Evolutionary conservation across 768 basidiomycete species (phyloP).

Genomic region (Ephemerocybe angulata): DNA sequence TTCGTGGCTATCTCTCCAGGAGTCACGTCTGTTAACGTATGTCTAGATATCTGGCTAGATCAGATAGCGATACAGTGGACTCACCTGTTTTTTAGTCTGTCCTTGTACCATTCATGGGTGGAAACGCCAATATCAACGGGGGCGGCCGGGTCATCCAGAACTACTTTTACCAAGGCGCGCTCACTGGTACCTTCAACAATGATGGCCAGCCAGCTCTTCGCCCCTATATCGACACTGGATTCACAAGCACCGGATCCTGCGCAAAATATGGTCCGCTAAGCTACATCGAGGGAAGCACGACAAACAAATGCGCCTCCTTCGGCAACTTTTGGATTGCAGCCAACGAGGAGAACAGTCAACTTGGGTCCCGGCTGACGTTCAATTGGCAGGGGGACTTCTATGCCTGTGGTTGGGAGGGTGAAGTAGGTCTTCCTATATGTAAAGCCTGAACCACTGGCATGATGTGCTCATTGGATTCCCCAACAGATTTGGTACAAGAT

Average conservation of each 20-base stretch:
- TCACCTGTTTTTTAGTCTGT: not conserved
- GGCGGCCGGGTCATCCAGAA: constrained; percentile 18
- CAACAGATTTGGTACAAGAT: constrained; percentile 12
- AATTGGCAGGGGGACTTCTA: constrained; percentile 26
- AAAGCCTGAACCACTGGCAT: not conserved
- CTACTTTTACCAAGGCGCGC: constrained; percentile 24
- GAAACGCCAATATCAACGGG: constrained; percentile 19
- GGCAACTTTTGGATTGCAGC: constrained; percentile 20
- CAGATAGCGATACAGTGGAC: constrained; percentile 7
- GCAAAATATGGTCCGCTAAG: constrained; percentile 18
- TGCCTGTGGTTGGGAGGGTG: constrained; percentile 19
- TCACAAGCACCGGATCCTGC: constrained; percentile 16
- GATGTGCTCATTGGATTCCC: not conserved
- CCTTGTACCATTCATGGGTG: constrained; percentile 7
- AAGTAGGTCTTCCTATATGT: constrained; percentile 15
- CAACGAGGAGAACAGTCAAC: constrained; percentile 20
- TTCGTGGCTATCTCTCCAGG: constrained; percentile 18
- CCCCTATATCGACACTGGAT: constrained; percentile 14
- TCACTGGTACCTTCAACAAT: constrained; percentile 11
- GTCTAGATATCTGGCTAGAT: constrained; percentile 1
- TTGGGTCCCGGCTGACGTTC: constrained; percentile 21
- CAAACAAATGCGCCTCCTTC: constrained; percentile 23
- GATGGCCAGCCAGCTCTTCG: constrained; percentile 3
- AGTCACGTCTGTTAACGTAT: constrained; percentile 19
- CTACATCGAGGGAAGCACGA: constrained; percentile 13